Conservation (phyloP, 2,329 filamentous ascomycete genomes). For the Claviceps sp. region DNA sequence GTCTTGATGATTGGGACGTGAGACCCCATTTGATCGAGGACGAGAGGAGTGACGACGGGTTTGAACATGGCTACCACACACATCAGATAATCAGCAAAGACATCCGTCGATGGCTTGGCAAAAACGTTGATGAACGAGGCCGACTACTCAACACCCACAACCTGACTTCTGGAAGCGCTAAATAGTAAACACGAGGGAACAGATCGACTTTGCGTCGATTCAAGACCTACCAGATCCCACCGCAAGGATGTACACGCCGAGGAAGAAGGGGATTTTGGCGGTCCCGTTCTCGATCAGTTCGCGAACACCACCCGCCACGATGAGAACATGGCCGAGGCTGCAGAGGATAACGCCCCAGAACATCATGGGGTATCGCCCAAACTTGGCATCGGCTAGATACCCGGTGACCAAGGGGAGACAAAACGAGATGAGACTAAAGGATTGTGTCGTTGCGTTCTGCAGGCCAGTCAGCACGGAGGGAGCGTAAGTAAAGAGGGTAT, state of each 20-base stretch:
- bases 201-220: no score
- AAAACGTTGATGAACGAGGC: background rate
- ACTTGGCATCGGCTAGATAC: conserved; percentile 52
- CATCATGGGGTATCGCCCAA: conserved; percentile 60
- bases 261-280: conserved; percentile 42
- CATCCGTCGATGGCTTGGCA: no score
- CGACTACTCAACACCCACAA: no score
- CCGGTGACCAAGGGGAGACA: conserved; percentile 40
- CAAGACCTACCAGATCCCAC: conserved; percentile 42
- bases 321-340: conserved; percentile 53
- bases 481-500: no score
- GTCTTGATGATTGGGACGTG: conserved; percentile 25
- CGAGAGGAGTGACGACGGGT: conserved; percentile 54
- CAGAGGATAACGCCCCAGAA: conserved; percentile 55
- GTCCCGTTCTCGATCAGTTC: conserved; percentile 29
- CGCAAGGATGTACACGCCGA: conserved; percentile 40
- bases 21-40: conserved; percentile 51
- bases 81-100: no score
- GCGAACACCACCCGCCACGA: conserved; percentile 45
- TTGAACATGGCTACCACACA: conserved; percentile 42
- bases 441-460: conserved; percentile 22
- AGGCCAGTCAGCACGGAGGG: conserved; percentile 5
- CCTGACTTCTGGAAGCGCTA: no score
- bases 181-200: no score
- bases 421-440: conserved; percentile 45